These are phyloP conservation scores for Capsella rubella DNA, from an alignment of 441 rosid species.

Conservation along the genomic window DNA sequence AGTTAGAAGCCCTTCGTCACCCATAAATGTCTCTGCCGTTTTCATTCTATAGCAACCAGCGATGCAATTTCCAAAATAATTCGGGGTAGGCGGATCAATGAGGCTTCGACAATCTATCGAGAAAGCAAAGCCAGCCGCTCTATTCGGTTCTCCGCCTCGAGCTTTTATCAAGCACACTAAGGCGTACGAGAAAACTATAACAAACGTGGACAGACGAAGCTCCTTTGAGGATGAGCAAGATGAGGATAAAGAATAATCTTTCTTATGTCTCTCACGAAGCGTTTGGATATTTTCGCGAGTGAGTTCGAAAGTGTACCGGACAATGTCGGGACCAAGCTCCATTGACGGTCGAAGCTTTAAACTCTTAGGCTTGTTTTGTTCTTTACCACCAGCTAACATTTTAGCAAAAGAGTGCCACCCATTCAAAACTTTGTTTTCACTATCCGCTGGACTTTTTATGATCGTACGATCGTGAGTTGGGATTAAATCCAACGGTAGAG, in stretches of 20 bases:
- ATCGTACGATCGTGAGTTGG: slow-evolving; percentile 47
- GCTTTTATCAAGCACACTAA: slow-evolving; percentile 43
- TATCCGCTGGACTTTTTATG: neutral
- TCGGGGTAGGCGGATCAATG: slow-evolving; percentile 39
- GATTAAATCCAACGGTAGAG: slow-evolving; percentile 27
- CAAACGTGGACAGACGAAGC: slow-evolving; percentile 50
- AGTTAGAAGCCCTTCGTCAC: slow-evolving; percentile 43
- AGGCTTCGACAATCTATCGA: slow-evolving; percentile 45
- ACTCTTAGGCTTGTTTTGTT: neutral
- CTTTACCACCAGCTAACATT: neutral
- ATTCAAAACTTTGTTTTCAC: neutral
- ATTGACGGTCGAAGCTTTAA: neutral
- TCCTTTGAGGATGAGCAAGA: neutral
- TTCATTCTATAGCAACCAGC: neutral
- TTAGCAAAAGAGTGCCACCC: neutral
- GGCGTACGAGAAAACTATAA: slow-evolving; percentile 42
- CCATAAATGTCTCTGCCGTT: slow-evolving; percentile 37
- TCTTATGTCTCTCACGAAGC: slow-evolving; percentile 37
- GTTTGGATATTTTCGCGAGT: slow-evolving; percentile 20
- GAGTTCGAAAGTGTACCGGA: neutral
- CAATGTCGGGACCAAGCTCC: neutral
- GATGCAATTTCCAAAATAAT: slow-evolving; percentile 27
- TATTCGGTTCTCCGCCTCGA: slow-evolving; percentile 32
- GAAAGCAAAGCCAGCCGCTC: slow-evolving; percentile 5
- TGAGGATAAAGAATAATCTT: neutral